Base-by-base conservation (phyloP, 495 filamentous ascomycete genomes). In the Poronia punctata region DNA sequence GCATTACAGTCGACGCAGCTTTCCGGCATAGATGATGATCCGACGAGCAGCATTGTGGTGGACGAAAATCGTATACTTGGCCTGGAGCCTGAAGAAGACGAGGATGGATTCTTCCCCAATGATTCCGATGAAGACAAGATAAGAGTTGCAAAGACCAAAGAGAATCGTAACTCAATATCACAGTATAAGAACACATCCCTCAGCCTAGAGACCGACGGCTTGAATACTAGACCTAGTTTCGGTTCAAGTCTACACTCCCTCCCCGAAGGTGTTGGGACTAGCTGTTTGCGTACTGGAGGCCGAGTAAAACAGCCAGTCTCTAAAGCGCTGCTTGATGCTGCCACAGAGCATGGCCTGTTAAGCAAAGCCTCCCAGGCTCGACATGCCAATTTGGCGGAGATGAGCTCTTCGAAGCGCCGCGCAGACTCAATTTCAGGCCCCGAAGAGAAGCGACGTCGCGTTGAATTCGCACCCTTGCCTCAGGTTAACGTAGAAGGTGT, bases 81-180 rank as follows among this genome's bases (percentile, higher is more conserved):
- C 24, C 50, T 66, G 28, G 37, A 38, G 15, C 54, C 53, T 15
- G 45, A 59, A 31, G 57, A 64, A 11, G 56, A 68, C 24, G 67
- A 73, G 12, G 53, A 60, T n/a, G 62, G 71, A 11, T 54, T 68
- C 5, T 63, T 66, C 38, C 53, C 59, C 22, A 71, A 75, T 30
- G 71, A 70, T 31, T 74, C 68, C 8, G 77, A 83, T 40, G 76
- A 82, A 33, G 68, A 76, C 25, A 34, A 52, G 15, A 53, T 64
- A 15, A 43, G 18, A 19, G 35, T 22, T 21, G 33, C 38, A 12
- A 43, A 52, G 4, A 5, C 29, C 12, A 41, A 46, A 7, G 42
- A 19, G 11, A n/a, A 27, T 0, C 23, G 26, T 9, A 9, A 6
- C 24, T 20, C 9, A 16, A 44, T 36, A 9, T 19, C 14, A 16